Evolutionary conservation across 352 stramenopile species (phyloP).

Genomic region (Pythium aphanidermatum): DNA sequence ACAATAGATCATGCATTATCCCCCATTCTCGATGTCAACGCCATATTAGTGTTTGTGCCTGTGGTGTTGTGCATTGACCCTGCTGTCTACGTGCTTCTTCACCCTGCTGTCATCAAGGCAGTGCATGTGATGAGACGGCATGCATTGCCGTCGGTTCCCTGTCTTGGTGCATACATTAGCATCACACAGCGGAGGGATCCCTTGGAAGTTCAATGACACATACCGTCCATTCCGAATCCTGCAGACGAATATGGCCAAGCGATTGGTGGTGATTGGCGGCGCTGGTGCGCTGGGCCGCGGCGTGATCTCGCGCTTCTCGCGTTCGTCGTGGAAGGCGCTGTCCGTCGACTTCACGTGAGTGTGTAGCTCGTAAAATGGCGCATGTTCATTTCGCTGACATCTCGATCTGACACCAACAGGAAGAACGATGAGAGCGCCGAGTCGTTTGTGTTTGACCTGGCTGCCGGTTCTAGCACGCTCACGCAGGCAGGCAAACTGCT

Average conservation of each 20-base stretch:
- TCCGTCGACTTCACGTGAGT: constrained; percentile 65
- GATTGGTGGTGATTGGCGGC: constrained; percentile 70
- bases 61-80: too few species aligned
- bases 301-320: constrained; percentile 52
- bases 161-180: too few species aligned
- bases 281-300: constrained; percentile 67
- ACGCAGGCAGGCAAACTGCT: constrained; percentile 45
- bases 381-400: too few species aligned
- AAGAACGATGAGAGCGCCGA: constrained; percentile 43
- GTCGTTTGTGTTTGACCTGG: constrained; percentile 41
- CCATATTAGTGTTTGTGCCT: too few species aligned
- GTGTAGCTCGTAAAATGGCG: too few species aligned
- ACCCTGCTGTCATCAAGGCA: too few species aligned
- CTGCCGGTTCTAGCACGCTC: constrained; percentile 28
- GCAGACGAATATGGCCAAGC: constrained; percentile 31
- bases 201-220: constrained; percentile 17
- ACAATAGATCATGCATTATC: neutral
- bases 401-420: constrained; percentile 7
- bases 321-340: constrained; percentile 57
- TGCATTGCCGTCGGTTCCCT: too few species aligned
- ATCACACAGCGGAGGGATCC: constrained; percentile 5
- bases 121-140: too few species aligned
- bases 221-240: too few species aligned
- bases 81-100: too few species aligned
- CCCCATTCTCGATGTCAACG: neutral